A percentile compares a stretch with the other conserved stretches of the same genome.
phyloP scores from a whole-genome alignment of 495 filamentous ascomycete species.

The Collariella sp. region DNA sequence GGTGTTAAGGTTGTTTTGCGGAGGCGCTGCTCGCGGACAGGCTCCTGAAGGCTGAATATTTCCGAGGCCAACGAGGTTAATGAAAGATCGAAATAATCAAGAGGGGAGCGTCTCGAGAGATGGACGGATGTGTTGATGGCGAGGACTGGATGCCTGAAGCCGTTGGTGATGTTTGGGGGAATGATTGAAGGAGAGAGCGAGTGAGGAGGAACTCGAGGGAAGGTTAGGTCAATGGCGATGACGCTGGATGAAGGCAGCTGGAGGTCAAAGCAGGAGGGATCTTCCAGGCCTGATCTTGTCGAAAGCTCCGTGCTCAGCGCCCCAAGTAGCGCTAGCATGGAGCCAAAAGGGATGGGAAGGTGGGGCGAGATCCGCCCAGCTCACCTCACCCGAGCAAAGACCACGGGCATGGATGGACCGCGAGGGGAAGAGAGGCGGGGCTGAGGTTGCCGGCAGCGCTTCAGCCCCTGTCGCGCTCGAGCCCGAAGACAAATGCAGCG shows the following conservation, averaged over 20 bases:
- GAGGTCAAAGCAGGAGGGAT: constrained; percentile 13
- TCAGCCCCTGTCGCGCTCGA: too few relatives aligned
- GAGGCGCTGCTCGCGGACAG: constrained; percentile 23
- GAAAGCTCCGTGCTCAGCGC: constrained; percentile 2
- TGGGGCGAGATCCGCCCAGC: background rate
- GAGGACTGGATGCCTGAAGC: constrained; percentile 15
- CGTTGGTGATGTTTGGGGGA: background rate
- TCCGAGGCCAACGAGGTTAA: constrained; percentile 27
- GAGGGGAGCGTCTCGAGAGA: constrained; percentile 28
- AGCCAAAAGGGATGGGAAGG: background rate
- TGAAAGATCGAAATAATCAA: constrained; percentile 27
- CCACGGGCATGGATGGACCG: too few relatives aligned
- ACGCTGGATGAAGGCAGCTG: constrained; percentile 17
- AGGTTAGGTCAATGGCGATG: constrained; percentile 25
- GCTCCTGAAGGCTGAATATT: constrained; percentile 15
- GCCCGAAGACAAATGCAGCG: background rate
- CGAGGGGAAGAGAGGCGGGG: background rate
- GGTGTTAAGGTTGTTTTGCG: too few relatives aligned
- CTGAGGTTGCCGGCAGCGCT: background rate
- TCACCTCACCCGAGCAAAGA: background rate
- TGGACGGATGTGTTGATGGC: constrained; percentile 12
- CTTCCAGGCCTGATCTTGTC: constrained; percentile 12
- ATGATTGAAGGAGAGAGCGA: constrained; percentile 24
- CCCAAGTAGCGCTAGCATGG: constrained; percentile 1
- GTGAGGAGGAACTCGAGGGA: constrained; percentile 16